Base-by-base conservation (phyloP, 2,329 filamentous ascomycete genomes). In the Cladosporium colombiae region DNA sequence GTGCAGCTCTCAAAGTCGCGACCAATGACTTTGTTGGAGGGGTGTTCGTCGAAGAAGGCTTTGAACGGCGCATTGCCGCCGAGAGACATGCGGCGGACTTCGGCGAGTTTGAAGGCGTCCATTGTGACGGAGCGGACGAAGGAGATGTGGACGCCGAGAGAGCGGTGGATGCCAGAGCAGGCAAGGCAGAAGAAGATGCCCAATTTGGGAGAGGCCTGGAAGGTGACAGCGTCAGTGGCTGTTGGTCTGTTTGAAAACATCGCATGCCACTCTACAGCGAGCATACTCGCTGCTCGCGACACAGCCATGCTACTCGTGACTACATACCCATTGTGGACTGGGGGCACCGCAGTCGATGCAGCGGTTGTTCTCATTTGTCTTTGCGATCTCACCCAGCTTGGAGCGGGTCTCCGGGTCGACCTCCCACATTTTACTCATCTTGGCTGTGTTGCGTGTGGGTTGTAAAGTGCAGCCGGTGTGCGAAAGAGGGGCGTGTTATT, bases 141-240 rank as follows among this genome's bases (percentile, higher is more conserved):
- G 77, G 93, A 97, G 79, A 99, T 97, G 83, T 99, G 95, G 40
- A 99, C 95, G 68, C 95, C 95, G 33, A 99, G 88, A 3, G 93
- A 93, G 69, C 95, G 91, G 81, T 99, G 95, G 62, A 95, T 91
- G 72, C 95, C 95, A 37, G 93, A 94, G 83, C 95, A 99, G 69
- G 90, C 92, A 62, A 99, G 88, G 81, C 95, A 99, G 85, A 99
- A 97, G 83, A 99, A 99, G 79, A 97, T 92, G 76, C 94, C 94
- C 77, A 99, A 96, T 81, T 99, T 99, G 70, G 95, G 95, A 44
- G 93, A 89, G 37, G 88, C 87, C 61, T 63, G 35, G 23, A 13
- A 86, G 88, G 70, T 29, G 67, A 44, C 14, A 31, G 14, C 66
- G 60, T 31, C 29, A 50, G 18, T 57, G 21, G 37, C 33, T 62